Base-by-base conservation (phyloP, 108 stramenopile genomes). In the Nitzschia palea region DNA sequence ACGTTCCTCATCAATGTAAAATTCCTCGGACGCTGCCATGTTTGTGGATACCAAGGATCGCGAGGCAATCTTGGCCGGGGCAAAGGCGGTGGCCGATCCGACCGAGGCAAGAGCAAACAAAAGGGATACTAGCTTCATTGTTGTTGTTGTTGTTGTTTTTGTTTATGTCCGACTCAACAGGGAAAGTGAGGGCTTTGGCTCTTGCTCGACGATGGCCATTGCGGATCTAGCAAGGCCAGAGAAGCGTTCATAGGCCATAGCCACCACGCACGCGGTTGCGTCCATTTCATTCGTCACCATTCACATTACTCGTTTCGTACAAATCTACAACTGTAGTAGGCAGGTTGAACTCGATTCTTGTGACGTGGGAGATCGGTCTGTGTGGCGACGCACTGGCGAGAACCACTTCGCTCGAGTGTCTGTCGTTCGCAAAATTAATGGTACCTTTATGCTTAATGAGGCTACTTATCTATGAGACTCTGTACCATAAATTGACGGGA, bases 1-100 rank as follows among this genome's bases (percentile, higher is more conserved):
- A 62, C 98, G 96, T 66, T 95, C 90, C 78, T 96, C 94, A 80
- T 98, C 96, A 67, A 96, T 96, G 79, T 96, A 96, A 45, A 88
- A 88, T 64, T 94, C 87, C 17, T 86, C 92, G 37, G 85, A 70
- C 23, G 75, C 85, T 35, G 91, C 86, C 84, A 86, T 89, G 61
- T 76, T 78, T 58, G 68, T 43, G 27, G 86, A 64, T 35, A 89
- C 83, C 36, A 71, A 79, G 4, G 81, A 63, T 43, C 78, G 70
- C 29, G 71, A 68, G 51, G 61, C 76, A 71, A 77, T 65, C 9
- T 76, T 82, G 28, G 80, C 71, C n/a, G 93, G 93, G 33, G 89
- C 88, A 44, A 94, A 94, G 51, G 89, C 93, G 30, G 66, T 68
- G 37, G 88, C 79, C 42, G 83, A 79, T 60, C 86, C 85, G 53